Conservation (phyloP, 1,139 yeast species). For the Taiozyma sp. region DNA sequence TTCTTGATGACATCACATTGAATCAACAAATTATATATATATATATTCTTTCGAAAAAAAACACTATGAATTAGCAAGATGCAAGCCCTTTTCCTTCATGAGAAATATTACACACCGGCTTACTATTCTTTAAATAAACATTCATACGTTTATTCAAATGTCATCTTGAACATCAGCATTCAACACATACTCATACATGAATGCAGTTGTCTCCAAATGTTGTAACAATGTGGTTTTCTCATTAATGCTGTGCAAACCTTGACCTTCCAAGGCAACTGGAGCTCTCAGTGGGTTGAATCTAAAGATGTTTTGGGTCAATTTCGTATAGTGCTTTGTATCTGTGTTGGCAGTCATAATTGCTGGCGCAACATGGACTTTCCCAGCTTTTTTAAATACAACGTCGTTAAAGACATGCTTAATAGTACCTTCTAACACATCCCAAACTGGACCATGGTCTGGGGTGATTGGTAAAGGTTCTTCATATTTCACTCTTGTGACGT, state of each 20-base stretch:
- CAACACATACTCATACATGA: slow-evolving; percentile 49
- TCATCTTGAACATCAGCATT: slow-evolving; percentile 23
- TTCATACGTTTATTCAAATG: background rate
- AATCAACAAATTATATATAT: too few relatives aligned
- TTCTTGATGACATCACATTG: too few relatives aligned
- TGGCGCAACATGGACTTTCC: slow-evolving; percentile 49
- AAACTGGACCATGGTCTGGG: slow-evolving; percentile 40
- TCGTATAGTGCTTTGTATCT: slow-evolving; percentile 79
- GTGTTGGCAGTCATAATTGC: slow-evolving; percentile 76
- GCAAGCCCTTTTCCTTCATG: too few relatives aligned
- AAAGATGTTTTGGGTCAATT: slow-evolving; percentile 63
- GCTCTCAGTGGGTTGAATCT: slow-evolving; percentile 40
- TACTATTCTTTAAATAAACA: too few relatives aligned
- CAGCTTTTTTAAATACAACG: slow-evolving; percentile 28
- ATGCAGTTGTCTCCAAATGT: slow-evolving; percentile 55
- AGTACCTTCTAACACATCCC: slow-evolving; percentile 52
- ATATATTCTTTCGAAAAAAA: too few relatives aligned
- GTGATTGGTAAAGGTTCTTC: slow-evolving; percentile 54
- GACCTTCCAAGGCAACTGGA: slow-evolving; percentile 4
- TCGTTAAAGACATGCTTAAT: slow-evolving; percentile 44
- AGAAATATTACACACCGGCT: too few relatives aligned
- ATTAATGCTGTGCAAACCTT: slow-evolving; percentile 51
- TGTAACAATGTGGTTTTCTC: slow-evolving; percentile 49
- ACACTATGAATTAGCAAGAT: too few relatives aligned
- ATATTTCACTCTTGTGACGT: slow-evolving; percentile 29